Evolutionary conservation across 2,329 filamentous ascomycete species (phyloP), one percentile per base, ranked within the genome.

Genomic region (Niveomyces coronatus): DNA sequence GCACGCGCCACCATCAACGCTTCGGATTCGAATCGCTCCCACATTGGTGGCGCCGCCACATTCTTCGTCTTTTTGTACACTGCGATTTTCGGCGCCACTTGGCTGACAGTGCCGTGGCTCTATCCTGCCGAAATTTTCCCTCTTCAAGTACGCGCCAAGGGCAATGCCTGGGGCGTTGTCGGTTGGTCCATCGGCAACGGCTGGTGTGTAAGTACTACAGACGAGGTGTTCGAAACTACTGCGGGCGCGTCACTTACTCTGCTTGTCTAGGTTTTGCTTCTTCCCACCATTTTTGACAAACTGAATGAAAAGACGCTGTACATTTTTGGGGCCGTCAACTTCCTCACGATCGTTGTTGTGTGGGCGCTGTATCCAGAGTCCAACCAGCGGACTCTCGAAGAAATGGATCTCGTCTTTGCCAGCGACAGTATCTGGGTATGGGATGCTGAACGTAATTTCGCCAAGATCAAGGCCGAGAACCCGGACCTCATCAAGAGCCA

Each of bases 111-210:
- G 0, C 74, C 74, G 0, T 64, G 74, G 74, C 56, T 82, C 0
- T 82, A 82, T 39, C 78, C 77, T 0, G 78, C 81, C 1, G 81
- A 87, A 52, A 85, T 85, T 40, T 86, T 84, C 49, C 80, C 82
- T 0, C 58, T 85, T 0, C 71, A 80, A 43, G 70, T 85, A 0
- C 71, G 82, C 16, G 82, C 82, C 2, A 79, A 81, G 47, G 82
- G 82, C 5, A 86, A 85, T 43, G 79, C 82, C 0, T 85, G 76
- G 71, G 81, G 82, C 15, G 81, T 86, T 0, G 71, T 85, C 0
- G 82, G 82, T 0, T 87, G 82, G 82, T 74, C 68, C 11, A 83
- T 86, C 35, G 82, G 82, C 0, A 85, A 85, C 46, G 80, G 79
- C 13, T 82, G 77, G 76, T 23, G 32, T 36, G 42, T 55, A 28